Base-by-base conservation (phyloP, 2,329 filamentous ascomycete genomes). In the Plectosphaerella plurivora region DNA sequence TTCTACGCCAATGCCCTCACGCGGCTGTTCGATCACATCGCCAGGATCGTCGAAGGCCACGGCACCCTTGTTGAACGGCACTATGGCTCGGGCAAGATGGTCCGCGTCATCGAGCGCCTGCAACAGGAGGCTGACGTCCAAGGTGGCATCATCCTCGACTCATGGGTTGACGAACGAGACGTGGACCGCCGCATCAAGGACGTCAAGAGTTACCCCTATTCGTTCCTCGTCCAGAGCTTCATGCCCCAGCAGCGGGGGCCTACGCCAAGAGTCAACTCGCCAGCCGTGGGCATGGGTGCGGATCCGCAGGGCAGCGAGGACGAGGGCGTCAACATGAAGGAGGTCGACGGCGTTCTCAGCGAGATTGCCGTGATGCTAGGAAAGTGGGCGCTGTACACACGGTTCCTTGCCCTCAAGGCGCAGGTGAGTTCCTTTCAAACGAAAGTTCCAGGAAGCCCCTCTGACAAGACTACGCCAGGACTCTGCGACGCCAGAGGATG, bases 151-250 rank as follows among this genome's bases (percentile, higher is more conserved):
- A 86, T 99, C 53, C 76, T 99, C 50, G 94, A 99, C 66, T 94
- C 92, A 1, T 99, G 94, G 91, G 87, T 86, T 51, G 94, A 99
- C 58, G 93, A 97, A 65, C 82, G 91, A 54, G 82, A 77, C 54
- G 83, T 99, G 47, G 89, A 93, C 64, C 83, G 93, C 61, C 90
- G 88, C 64, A 76, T 99, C 55, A 97, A 89, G 3, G 94, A 99
- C 63, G 90, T 96, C 68, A 97, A 95, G 73, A 96, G 92, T 51
- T 99, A 99, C 65, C 92, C 94, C 1, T 99, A 96, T 68, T 96
- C 92, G 0, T 99, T 99, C 65, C 74, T 99, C 45, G 92, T 97
- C 0, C 92, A 97, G 70, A 97, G 92, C 72, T 97, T 96, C 66
- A 68, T 96, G 46, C 84, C 89, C 0, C 76, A 81, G 28, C 87